Evolutionary conservation across 768 basidiomycete species (phyloP).

Genomic region (Amanita muscaria): DNA sequence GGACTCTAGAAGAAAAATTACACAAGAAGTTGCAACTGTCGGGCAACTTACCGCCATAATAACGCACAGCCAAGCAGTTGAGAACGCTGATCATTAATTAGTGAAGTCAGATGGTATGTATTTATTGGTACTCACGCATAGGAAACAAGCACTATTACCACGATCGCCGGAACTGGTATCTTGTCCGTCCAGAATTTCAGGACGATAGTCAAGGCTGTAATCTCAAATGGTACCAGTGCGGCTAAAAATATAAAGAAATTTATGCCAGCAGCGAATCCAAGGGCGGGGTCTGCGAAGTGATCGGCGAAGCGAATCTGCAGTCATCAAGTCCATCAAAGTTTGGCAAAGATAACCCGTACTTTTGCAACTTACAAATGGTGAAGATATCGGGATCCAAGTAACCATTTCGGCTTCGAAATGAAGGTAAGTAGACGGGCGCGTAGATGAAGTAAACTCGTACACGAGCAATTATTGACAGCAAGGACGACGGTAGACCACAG

Average conservation of each 20-base stretch:
- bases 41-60: constrained; percentile 34
- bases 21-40: not conserved
- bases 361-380: constrained; percentile 65
- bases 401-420: constrained; percentile 64
- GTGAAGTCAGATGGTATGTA: not conserved
- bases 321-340: too few relatives aligned
- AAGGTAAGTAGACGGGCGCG: constrained; percentile 7
- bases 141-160: constrained; percentile 31
- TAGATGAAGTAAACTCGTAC: constrained; percentile 13
- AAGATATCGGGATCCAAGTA: constrained; percentile 71
- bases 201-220: constrained; percentile 46
- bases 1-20: constrained; percentile 25
- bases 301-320: constrained; percentile 50
- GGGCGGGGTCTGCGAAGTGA: constrained; percentile 47
- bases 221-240: constrained; percentile 37
- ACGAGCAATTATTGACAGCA: constrained; percentile 39
- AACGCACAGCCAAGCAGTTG: constrained; percentile 40
- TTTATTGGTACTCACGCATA: constrained; percentile 28
- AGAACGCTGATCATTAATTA: constrained; percentile 24
- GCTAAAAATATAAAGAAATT: constrained; percentile 52
- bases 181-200: constrained; percentile 46
- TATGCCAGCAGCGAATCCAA: constrained; percentile 46
- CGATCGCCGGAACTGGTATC: constrained; percentile 37
- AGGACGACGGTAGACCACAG: constrained; percentile 42
- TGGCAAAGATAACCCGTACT: too few relatives aligned